Percentiles rank a stretch among this genome's conserved stretches.
Evolutionary conservation across 164 flowering plant genomes (phyloP).

Genomic region (Santalum album): DNA sequence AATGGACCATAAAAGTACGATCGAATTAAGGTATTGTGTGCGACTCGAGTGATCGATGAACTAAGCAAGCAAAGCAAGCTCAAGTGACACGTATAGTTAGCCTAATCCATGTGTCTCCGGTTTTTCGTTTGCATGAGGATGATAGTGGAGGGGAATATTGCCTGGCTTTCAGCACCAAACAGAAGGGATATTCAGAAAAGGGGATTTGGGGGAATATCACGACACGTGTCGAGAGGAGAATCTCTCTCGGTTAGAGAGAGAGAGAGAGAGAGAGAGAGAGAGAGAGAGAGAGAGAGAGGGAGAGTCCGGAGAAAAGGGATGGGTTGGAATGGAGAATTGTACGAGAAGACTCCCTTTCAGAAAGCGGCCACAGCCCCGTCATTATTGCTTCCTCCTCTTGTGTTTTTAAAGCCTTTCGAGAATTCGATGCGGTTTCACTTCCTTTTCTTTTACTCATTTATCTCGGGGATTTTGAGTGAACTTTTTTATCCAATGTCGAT

Average conservation of each 20-base stretch:
- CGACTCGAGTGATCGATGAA: no score
- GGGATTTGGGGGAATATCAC: conserved; percentile 28
- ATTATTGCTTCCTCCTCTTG: conserved; percentile 21
- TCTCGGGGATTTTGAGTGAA: neutral
- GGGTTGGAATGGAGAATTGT: conserved; percentile 62
- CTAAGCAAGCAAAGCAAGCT: no score
- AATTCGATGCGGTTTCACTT: conserved; percentile 32
- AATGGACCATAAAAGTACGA: no score
- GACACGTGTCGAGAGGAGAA: conserved; percentile 51
- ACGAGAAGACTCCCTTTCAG: conserved; percentile 37
- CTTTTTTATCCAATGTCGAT: neutral
- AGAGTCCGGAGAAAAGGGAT: conserved; percentile 64
- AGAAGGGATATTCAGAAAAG: conserved; percentile 67
- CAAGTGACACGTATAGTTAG: no score
- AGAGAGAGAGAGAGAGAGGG: conserved; percentile 14
- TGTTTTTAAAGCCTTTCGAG: conserved; percentile 10
- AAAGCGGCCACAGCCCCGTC: conserved; percentile 37
- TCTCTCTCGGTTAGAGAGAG: conserved; percentile 9
- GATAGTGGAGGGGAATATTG: conserved; percentile 20
- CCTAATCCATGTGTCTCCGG: no score
- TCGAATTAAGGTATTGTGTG: no score
- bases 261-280: conserved; percentile 2
- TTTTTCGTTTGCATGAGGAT: neutral
- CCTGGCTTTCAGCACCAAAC: conserved; percentile 24
- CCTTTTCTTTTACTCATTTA: conserved; percentile 1